Evolutionary conservation across 805 yeast species (phyloP).

Genomic region (Pichia scutulata): DNA sequence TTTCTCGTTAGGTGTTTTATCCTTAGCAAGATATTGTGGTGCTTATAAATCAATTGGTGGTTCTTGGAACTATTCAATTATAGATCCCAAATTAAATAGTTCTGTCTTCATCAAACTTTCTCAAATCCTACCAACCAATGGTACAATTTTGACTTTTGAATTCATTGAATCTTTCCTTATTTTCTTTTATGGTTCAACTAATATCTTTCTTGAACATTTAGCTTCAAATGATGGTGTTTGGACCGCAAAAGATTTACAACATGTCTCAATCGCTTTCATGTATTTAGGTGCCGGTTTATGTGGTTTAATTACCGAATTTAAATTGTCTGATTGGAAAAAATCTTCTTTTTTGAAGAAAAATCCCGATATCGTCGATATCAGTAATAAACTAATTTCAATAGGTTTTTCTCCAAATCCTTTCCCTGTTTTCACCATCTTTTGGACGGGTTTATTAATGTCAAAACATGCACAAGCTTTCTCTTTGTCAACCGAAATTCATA

Average conservation of each 20-base stretch:
- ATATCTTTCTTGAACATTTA: conserved; percentile 84
- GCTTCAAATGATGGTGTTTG: conserved; percentile 73
- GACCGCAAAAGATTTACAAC: conserved; percentile 87
- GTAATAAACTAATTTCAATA: conserved; percentile 35
- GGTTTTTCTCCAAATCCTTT: conserved; percentile 91
- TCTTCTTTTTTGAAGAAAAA: conserved; percentile 16
- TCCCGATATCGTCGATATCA: neutral
- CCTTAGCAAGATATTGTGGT: conserved; percentile 86
- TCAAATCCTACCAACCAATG: conserved; percentile 22
- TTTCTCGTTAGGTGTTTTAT: conserved; percentile 61
- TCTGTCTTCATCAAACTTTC: neutral
- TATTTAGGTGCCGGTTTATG: conserved; percentile 88
- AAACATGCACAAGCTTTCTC: conserved; percentile 82
- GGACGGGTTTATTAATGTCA: conserved; percentile 96
- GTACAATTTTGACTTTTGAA: conserved; percentile 65
- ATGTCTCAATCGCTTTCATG: conserved; percentile 84
- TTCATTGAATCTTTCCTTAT: conserved; percentile 72
- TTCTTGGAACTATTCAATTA: conserved; percentile 70
- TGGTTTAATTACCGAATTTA: conserved; percentile 76
- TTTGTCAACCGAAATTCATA: conserved; percentile 72
- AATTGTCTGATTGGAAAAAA: conserved; percentile 52
- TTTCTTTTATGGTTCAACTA: conserved; percentile 82
- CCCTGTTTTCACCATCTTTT: conserved; percentile 86
- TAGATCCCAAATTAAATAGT: conserved; percentile 19
- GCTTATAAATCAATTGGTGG: conserved; percentile 68